Base-by-base conservation (phyloP, 306 rosid species). In the Lathyrus oleraceus region DNA sequence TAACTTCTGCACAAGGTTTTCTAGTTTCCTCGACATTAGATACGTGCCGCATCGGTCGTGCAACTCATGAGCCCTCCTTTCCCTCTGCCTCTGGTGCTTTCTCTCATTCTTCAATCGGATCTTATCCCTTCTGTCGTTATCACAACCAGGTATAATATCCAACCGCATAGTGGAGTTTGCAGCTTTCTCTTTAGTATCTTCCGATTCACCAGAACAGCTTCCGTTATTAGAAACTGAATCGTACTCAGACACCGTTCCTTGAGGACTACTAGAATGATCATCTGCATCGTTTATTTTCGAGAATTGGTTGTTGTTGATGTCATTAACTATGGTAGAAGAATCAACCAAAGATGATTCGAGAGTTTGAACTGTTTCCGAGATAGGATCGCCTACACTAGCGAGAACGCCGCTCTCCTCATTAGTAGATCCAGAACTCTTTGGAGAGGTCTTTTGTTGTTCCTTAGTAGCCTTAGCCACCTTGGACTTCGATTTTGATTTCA, bases 201-300 rank as follows among this genome's bases (percentile, higher is more conserved):
- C 96, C 8, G 96, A 91, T 79, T 91, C 97, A 25, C 96, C 96
- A 38, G 96, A 91, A 74, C 93, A 91, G 84, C 97, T 91, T 6
- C 89, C 96, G 35, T 82, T 91, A 67, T 83, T 91, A n/a, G 97
- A 91, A 80, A 91, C 79, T 15, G 96, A 78, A 78, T 91, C 97
- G 72, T 78, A 87, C 83, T 91, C 96, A 0, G 60, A 78, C 61
- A 79, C 77, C 0, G 86, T 67, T 54, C 87, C 85, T 61, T 75
- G 80, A 16, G 86, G 78, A 73, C 83, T 85, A 39, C 77, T 87
- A 28, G 90, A 80, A 78, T 83, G 82, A 72, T 89, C 95, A 64
- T 91, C 95, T 44, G 87, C 76, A 20, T 88, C 92, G 14, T 86
- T 88, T 69, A 77, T 75, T 75, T 85, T 88, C 7, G 61, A 77